Evolutionary conservation across 345 rosid genomes (phyloP).

Genomic region (Erodium maritimum): DNA sequence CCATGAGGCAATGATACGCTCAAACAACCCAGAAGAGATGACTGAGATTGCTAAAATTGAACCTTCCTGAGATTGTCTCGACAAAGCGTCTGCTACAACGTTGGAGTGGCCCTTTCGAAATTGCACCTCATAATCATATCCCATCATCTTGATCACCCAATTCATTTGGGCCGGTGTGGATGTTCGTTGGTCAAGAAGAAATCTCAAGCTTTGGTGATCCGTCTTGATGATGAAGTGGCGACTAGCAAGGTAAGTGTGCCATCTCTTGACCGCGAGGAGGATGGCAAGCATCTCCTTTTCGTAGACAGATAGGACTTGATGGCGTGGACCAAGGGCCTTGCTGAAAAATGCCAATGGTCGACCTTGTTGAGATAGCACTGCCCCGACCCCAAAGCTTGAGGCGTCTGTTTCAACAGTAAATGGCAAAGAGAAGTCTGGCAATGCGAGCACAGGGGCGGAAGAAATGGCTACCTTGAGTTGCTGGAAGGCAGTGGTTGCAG

Average conservation of each 20-base stretch:
- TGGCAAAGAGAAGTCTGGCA: neutral
- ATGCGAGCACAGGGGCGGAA: neutral
- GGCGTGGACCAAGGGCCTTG: neutral
- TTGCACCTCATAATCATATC: no score
- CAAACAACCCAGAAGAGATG: no score
- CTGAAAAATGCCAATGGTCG: neutral
- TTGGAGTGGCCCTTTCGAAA: no score
- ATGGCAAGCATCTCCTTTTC: neutral
- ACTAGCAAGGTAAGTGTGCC: neutral
- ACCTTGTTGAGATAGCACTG: neutral
- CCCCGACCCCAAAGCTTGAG: no score
- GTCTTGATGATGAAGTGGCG: neutral
- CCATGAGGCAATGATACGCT: no score
- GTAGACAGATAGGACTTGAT: neutral
- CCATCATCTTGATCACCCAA: no score
- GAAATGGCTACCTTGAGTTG: neutral
- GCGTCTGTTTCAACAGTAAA: neutral
- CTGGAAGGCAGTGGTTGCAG: neutral
- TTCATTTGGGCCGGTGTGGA: no score
- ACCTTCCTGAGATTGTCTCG: no score
- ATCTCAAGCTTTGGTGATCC: no score
- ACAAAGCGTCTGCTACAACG: neutral
- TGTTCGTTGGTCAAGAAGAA: no score
- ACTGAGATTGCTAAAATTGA: no score
- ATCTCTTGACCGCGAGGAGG: neutral